Evolutionary conservation across 2,329 filamentous ascomycete species (phyloP).

Genomic region (Aspergillus thermomutatus): DNA sequence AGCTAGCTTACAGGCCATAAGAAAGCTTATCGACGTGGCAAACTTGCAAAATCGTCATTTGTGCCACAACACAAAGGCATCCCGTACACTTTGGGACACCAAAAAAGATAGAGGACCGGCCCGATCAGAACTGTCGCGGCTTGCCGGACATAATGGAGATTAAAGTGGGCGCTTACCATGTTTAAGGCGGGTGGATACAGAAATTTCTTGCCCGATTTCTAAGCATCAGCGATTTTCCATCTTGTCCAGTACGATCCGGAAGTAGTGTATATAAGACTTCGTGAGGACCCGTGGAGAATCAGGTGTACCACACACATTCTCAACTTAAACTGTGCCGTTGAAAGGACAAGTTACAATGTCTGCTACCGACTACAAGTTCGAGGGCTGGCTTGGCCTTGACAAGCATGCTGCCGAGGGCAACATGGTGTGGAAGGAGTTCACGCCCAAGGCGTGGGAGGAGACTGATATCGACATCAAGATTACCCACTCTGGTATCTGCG

Average conservation of each 20-base stretch:
- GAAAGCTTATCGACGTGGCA: neutral
- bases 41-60: neutral
- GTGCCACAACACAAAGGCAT: too few species aligned
- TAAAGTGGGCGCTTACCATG: neutral
- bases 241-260: too few species aligned
- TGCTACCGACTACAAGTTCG: slow-evolving; percentile 48
- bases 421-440: slow-evolving; percentile 54
- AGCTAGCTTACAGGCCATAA: neutral
- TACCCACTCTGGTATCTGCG: slow-evolving; percentile 64
- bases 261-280: neutral
- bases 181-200: neutral
- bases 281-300: neutral
- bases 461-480: slow-evolving; percentile 62
- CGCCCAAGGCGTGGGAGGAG: slow-evolving; percentile 64
- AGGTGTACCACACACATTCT: neutral
- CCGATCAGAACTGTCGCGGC: too few species aligned
- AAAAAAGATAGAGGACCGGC: neutral
- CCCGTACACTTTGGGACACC: neutral
- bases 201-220: neutral
- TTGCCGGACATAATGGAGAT: neutral
- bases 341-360: slow-evolving; percentile 14
- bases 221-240: slow-evolving; percentile 5
- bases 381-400: slow-evolving; percentile 56
- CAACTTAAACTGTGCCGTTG: neutral
- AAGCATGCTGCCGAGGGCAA: slow-evolving; percentile 49